Evolutionary conservation across 768 basidiomycete genomes (phyloP).

Genomic region (Amanita rubescens): DNA sequence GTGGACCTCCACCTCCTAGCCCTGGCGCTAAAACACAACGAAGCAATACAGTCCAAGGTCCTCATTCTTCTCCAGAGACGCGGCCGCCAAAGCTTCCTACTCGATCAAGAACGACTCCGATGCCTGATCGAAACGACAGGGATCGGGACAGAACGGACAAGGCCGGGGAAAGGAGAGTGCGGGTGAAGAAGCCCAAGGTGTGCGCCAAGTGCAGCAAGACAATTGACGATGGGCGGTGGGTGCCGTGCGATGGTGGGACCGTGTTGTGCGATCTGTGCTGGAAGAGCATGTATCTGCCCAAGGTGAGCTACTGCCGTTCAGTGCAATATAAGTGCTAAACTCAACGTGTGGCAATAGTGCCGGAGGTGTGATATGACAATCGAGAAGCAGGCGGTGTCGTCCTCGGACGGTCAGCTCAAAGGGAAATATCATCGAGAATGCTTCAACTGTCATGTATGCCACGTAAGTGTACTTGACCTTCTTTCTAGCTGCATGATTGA

Average conservation of each 20-base stretch:
- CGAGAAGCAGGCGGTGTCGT: constrained; percentile 87
- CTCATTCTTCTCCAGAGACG: constrained; percentile 35
- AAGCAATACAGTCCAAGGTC: constrained; percentile 47
- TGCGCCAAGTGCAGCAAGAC: constrained; percentile 64
- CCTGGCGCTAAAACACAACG: constrained; percentile 26
- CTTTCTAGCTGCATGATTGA: constrained; percentile 1
- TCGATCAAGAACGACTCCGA: constrained; percentile 46
- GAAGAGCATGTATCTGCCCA: constrained; percentile 95
- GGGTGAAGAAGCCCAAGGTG: constrained; percentile 29
- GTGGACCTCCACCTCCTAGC: background rate
- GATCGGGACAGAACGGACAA: constrained; percentile 17
- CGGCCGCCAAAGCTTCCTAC: constrained; percentile 47
- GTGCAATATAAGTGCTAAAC: constrained; percentile 2
- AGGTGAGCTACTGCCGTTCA: constrained; percentile 39
- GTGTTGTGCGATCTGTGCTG: constrained; percentile 88
- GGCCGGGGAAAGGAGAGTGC: constrained; percentile 20
- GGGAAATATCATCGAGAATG: constrained; percentile 92
- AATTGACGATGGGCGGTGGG: constrained; percentile 81
- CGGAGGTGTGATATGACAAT: constrained; percentile 83
- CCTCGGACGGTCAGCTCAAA: constrained; percentile 88
- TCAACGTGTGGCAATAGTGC: constrained; percentile 41
- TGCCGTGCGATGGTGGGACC: constrained; percentile 63
- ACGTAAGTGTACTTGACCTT: constrained; percentile 35
- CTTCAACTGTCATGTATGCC: constrained; percentile 82
- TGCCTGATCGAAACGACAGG: constrained; percentile 9